Percentiles rank a stretch among this genome's conserved stretches.
Evolutionary conservation across 331 rosid species (phyloP).

Genomic region (Malus hybrid): DNA sequence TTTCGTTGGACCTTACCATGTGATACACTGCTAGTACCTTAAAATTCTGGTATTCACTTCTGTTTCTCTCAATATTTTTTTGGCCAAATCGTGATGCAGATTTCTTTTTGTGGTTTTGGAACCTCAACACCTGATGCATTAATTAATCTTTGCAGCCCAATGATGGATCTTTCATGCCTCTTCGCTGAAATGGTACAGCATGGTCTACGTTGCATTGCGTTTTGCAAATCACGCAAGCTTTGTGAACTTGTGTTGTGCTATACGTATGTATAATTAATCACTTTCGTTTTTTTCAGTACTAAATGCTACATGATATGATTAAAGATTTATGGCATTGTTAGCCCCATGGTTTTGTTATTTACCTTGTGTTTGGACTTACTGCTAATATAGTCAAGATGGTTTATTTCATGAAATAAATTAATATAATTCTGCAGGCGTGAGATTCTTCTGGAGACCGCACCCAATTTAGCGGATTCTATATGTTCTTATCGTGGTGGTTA

Average conservation of each 20-base stretch:
- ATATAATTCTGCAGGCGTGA: conserved; percentile 51
- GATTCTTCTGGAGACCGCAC: conserved; percentile 74
- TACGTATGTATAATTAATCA: conserved; percentile 56
- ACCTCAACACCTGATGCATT: not conserved
- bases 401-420: not conserved
- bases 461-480: conserved; percentile 56
- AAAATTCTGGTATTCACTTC: not conserved
- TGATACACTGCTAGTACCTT: not conserved
- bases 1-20: not conserved
- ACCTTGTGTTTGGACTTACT: not conserved
- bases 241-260: conserved; percentile 75
- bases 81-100: no score
- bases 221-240: conserved; percentile 85
- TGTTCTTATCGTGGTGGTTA: conserved; percentile 90
- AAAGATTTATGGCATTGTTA: conserved; percentile 3
- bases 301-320: conserved; percentile 3
- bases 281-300: conserved; percentile 17
- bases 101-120: not conserved
- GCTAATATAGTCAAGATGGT: not conserved
- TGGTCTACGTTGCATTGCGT: conserved; percentile 92
- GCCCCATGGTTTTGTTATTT: conserved; percentile 1
- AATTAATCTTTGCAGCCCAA: conserved; percentile 54
- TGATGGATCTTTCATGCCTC: conserved; percentile 57
- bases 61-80: not conserved
- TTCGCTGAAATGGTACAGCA: conserved; percentile 98